Evolutionary conservation across 2,329 filamentous ascomycete species (phyloP), one percentile per base, ranked within the genome.

Genomic region (Pestalotiopsis sp.): DNA sequence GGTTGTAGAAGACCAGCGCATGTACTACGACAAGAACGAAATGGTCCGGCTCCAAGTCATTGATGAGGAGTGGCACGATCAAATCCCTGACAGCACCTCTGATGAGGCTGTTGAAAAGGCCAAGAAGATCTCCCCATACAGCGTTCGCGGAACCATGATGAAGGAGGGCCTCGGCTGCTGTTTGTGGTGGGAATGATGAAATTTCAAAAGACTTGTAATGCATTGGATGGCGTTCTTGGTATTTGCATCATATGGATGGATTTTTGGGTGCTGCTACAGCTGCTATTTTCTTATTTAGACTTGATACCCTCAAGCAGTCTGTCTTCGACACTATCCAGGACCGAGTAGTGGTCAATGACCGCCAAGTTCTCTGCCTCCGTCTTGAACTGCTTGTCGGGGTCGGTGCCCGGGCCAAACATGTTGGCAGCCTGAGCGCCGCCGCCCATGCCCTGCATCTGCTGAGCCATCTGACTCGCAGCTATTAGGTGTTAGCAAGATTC

Each of bases 281-380:
- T 66, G 41, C 64, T 52, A 52, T 20, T 9, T 31, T 66, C 70
- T 73, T 76, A 74, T 70, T 76, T 83, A 83, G 76, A 78, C 72
- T 77, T 80, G 78, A 83, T 80, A 81, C 82, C 82, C 77, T 86
- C 86, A 76, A 98, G 83, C 69, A 99, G 83, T 78, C 96, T 90
- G 77, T 94, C 89, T 83, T 98, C 95, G 69, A 98, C 91, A 20
- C 92, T 92, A 75, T 97, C 93, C 69, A 98, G 83, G 71, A 98
- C 93, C 76, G 93, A 98, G 79, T 94, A 93, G 81, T 98, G 95
- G 79, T 97, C 95, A 76, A 97, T 88, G 27, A 99, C 96, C 74
- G 97, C 95, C 71, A 99, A 81, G 81, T 99, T 99, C 86, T 99
- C 96, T 2, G 93, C 93, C 83, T 99, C 96, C 61, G 86, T 93